A percentile compares a stretch with the other conserved stretches of the same genome.
Evolutionary conservation across 768 basidiomycete species (phyloP).

Genomic region (Kwoniella europaea): DNA sequence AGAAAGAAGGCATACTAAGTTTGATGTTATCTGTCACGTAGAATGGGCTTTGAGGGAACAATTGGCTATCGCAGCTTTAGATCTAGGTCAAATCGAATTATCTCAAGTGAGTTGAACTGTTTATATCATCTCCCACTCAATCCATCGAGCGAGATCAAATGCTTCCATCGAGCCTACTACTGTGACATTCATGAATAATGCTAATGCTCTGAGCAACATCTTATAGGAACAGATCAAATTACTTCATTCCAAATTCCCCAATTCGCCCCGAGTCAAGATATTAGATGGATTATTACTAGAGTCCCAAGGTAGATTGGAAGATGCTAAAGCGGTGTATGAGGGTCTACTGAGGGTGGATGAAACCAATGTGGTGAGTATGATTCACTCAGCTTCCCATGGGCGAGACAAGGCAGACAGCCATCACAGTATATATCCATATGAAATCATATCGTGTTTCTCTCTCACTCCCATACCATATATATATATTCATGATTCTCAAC

Average conservation of each 20-base stretch:
- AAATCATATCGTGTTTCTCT: no score
- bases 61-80: conserved; percentile 55
- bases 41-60: conserved; percentile 59
- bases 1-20: conserved; percentile 1
- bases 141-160: conserved; percentile 12
- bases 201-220: neutral
- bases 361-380: conserved; percentile 51
- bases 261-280: conserved; percentile 53
- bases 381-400: no score
- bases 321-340: conserved; percentile 48
- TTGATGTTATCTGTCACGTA: conserved; percentile 15
- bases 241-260: conserved; percentile 44
- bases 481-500: neutral
- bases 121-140: neutral
- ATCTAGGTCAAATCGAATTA: conserved; percentile 42
- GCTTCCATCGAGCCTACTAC: neutral
- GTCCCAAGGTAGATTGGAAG: conserved; percentile 38
- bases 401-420: no score
- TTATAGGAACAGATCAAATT: conserved; percentile 49
- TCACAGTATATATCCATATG: no score
- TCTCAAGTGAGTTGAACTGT: conserved; percentile 38
- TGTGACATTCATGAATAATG: neutral
- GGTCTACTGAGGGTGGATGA: conserved; percentile 48
- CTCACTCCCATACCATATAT: no score
- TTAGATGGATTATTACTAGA: conserved; percentile 54